Base-by-base conservation (phyloP, 1,284 basidiomycete species). In the Chalciporus sp. region DNA sequence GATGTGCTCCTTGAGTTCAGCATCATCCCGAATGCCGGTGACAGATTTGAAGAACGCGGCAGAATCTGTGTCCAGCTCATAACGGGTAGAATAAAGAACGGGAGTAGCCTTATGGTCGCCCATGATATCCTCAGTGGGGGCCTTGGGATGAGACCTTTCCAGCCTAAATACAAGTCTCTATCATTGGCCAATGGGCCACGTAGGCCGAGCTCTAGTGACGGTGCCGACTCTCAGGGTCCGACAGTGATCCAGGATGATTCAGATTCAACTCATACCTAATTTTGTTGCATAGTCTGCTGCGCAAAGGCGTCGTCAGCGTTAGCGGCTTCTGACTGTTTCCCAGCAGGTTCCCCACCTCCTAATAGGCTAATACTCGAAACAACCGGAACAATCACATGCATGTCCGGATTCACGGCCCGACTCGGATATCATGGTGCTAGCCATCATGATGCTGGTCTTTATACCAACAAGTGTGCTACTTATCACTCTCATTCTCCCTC, bases 1-100 rank as follows among this genome's bases (percentile, higher is more conserved):
- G 27, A 73, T 66, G 44, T 73, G 72, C 46, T 68, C 51, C 62
- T 72, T 81, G 49, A 81, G 63, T 47, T 68, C 69, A 4, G 73
- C 68, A 1, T 61, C 60, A 28, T 66, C 61, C 0, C 56, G 37
- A 19, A 74, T 67, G 9, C 63, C 61, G 3, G 70, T 68, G 29
- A 49, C 46, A 31, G 51, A 46, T 48, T 65, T 67, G 52, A 67
- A 65, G 51, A 74, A 65, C 9, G 19, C 23, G 1, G 48, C 42
- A 19, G 66, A 61, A 10, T 58, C 52, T 1, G 57, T 3, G 48
- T 48, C 42, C 27, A 60, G n/a, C 14, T 19, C 19, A 46, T 66
- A 66, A 14, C 61, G 53, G 43, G 45, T 53, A 20, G 53, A 51
- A 28, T 66, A 51, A 4, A 59, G 56, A 9, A 29, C 20, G 12